These are phyloP conservation scores for Phlegmacium glaucopus DNA, from an alignment of 768 basidiomycete species.

Conservation along the genomic window DNA sequence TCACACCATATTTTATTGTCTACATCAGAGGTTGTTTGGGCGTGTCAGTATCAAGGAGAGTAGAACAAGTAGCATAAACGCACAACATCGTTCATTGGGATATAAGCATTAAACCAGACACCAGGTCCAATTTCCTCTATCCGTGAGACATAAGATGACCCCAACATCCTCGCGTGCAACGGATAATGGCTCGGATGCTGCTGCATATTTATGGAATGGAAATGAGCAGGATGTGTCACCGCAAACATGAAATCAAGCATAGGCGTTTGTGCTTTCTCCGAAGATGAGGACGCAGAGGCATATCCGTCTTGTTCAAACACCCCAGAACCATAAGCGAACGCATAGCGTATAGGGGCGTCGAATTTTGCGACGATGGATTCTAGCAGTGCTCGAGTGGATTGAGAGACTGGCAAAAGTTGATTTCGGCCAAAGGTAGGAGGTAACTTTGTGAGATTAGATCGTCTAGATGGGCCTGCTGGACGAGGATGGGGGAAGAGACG, in stretches of 20 bases:
- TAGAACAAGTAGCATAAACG: slow-evolving; percentile 29
- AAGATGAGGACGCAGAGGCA: slow-evolving; percentile 12
- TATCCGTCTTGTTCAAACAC: slow-evolving; percentile 94
- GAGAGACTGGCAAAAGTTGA: slow-evolving; percentile 76
- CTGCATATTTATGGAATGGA: slow-evolving; percentile 94
- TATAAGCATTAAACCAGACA: slow-evolving; percentile 95
- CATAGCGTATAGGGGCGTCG: slow-evolving; percentile 91
- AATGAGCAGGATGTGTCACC: slow-evolving; percentile 88
- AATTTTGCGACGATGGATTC: slow-evolving; percentile 79
- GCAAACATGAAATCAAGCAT: slow-evolving; percentile 98
- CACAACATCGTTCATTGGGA: slow-evolving; percentile 81
- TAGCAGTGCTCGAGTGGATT: slow-evolving; percentile 74
- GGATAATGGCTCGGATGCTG: slow-evolving; percentile 93
- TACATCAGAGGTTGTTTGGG: slow-evolving; percentile 26
- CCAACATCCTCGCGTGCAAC: slow-evolving; percentile 78
- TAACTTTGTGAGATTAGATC: slow-evolving; percentile 44
- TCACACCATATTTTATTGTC: slow-evolving; percentile 97
- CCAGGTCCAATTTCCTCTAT: slow-evolving; percentile 79
- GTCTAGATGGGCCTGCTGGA: slow-evolving; percentile 32
- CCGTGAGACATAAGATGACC: slow-evolving; percentile 76
- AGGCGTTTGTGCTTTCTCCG: slow-evolving; percentile 40
- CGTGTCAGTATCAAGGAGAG: not conserved
- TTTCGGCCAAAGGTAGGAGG: slow-evolving; percentile 77
- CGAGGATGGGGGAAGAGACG: slow-evolving; percentile 47
- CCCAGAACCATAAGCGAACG: slow-evolving; percentile 96